A percentile compares a stretch with the other conserved stretches of the same genome.
Conservation (phyloP, 2,329 filamentous ascomycete species). For the Dactylellina sp. region DNA sequence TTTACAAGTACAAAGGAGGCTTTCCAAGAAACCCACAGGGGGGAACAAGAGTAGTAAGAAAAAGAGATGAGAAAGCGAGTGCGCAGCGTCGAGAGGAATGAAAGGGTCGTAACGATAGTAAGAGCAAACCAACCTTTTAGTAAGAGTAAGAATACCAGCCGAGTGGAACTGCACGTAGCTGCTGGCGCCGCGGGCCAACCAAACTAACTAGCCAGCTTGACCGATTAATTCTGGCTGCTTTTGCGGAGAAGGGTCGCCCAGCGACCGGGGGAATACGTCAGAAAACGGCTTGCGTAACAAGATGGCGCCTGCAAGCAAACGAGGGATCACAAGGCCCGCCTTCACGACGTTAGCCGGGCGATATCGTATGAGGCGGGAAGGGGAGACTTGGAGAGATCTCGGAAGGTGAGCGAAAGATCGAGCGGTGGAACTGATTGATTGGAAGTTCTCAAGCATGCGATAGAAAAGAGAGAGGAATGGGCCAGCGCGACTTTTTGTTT, state of each 20-base stretch:
- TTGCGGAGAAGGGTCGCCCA: not conserved
- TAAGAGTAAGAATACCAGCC: conserved; percentile 1
- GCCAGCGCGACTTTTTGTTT: conserved; percentile 29
- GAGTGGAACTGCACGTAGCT: conserved; percentile 8
- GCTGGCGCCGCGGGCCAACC: conserved; percentile 7
- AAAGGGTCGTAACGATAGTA: not conserved
- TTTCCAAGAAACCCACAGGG: no score
- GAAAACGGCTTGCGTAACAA: conserved; percentile 32
- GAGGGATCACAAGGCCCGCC: conserved; percentile 14
- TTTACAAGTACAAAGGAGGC: not conserved
- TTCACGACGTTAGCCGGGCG: not conserved
- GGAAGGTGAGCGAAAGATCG: not conserved
- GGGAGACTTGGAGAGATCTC: not conserved
- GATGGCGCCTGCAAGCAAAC: conserved; percentile 21
- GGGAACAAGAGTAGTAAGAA: not conserved
- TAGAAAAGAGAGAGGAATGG: not conserved
- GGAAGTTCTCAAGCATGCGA: conserved; percentile 11
- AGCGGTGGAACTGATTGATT: conserved; percentile 5
- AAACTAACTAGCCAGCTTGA: not conserved
- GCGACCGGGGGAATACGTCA: not conserved
- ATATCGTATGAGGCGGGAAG: no score
- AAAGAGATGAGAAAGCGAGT: not conserved
- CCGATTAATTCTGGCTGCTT: no score
- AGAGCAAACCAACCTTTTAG: conserved; percentile 15
- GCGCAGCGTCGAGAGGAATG: not conserved